Conservation (phyloP, 768 basidiomycete genomes). For the Phaeolepiota aurea region DNA sequence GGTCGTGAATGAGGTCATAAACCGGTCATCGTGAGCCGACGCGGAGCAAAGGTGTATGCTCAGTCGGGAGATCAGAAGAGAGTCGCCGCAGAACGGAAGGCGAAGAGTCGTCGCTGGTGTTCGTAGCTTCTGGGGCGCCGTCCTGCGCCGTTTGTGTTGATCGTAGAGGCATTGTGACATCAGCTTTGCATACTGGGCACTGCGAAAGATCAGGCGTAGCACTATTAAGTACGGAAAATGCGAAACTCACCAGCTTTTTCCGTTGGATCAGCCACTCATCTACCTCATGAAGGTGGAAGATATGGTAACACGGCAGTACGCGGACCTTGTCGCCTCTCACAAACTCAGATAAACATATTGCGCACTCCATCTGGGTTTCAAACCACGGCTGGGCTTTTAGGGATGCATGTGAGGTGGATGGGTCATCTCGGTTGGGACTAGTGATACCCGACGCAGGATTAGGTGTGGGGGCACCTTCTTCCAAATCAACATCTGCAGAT, state of each 20-base stretch:
- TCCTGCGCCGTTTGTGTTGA: no score
- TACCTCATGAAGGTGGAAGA: slow-evolving; percentile 89
- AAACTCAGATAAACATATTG: slow-evolving; percentile 88
- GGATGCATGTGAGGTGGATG: slow-evolving; percentile 31
- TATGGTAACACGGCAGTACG: slow-evolving; percentile 88
- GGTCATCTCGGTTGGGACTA: slow-evolving; percentile 12
- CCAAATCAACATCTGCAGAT: slow-evolving; percentile 27
- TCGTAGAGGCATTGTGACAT: slow-evolving; percentile 63
- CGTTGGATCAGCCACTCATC: slow-evolving; percentile 89
- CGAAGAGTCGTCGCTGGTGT: no score
- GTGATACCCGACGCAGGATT: slow-evolving; percentile 5
- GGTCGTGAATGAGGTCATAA: no score
- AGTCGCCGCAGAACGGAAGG: no score
- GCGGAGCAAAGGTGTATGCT: no score
- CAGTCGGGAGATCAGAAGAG: no score
- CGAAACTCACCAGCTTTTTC: slow-evolving; percentile 84
- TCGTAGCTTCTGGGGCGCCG: no score
- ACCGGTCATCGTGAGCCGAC: no score
- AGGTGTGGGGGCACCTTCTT: slow-evolving; percentile 22
- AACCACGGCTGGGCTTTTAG: slow-evolving; percentile 65
- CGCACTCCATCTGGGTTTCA: slow-evolving; percentile 78
- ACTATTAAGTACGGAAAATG: not conserved
- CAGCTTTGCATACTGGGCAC: slow-evolving; percentile 92
- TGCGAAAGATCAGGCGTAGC: slow-evolving; percentile 17
- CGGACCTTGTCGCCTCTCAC: slow-evolving; percentile 83